Conservation (phyloP, 1,284 basidiomycete genomes). For the Apiotrichum gracile region DNA sequence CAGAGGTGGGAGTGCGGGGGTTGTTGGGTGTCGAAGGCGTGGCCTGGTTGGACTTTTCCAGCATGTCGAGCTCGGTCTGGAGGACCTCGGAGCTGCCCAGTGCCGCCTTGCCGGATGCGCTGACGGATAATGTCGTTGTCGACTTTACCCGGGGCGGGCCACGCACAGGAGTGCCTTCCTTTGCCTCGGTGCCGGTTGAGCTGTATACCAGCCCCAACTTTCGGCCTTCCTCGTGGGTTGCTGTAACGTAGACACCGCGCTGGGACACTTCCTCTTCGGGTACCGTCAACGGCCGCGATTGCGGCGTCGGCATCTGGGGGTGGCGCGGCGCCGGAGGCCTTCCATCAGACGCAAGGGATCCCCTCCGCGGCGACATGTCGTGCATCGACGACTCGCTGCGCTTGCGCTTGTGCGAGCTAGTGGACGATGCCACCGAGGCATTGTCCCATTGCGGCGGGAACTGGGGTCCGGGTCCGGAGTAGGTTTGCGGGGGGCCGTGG, state of each 20-base stretch:
- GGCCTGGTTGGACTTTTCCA: slow-evolving; percentile 6
- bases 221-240: slow-evolving; percentile 33
- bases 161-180: slow-evolving; percentile 13
- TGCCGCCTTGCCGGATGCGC: slow-evolving; percentile 26
- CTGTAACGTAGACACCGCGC: slow-evolving; percentile 31
- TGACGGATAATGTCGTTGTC: slow-evolving; percentile 27
- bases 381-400: slow-evolving; percentile 6
- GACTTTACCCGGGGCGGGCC: slow-evolving; percentile 23
- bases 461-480: not conserved
- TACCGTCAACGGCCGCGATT: slow-evolving; percentile 2
- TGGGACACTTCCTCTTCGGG: not conserved
- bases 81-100: slow-evolving; percentile 31
- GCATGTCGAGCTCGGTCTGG: slow-evolving; percentile 32
- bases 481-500: not conserved
- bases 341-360: not conserved
- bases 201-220: slow-evolving; percentile 31
- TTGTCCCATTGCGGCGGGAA: slow-evolving; percentile 8
- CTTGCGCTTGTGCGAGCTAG: slow-evolving; percentile 16
- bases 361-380: slow-evolving; percentile 1
- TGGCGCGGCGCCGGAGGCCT: not conserved
- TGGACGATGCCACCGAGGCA: not conserved
- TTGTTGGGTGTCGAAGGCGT: not conserved
- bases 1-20: slow-evolving; percentile 17
- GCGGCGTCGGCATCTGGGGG: not conserved
- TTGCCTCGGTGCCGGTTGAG: slow-evolving; percentile 24